A percentile compares a stretch with the other conserved stretches of the same genome.
phyloP scores from a whole-genome alignment of 2,329 filamentous ascomycete genomes.

The Fusarium humuli region DNA sequence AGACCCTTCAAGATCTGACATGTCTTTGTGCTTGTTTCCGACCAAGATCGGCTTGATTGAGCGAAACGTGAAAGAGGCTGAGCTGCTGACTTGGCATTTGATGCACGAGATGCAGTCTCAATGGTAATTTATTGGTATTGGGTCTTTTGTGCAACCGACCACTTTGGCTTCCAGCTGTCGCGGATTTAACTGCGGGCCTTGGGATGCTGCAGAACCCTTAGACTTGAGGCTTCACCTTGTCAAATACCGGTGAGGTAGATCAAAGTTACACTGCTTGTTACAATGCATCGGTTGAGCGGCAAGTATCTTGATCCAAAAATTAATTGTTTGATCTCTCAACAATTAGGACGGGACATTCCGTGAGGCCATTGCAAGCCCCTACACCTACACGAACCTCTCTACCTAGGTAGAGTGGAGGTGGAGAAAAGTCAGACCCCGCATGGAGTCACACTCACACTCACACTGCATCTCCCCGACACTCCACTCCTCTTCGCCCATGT shows the following conservation, averaged over 20 bases:
- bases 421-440: background rate
- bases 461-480: background rate
- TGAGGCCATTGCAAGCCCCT: background rate
- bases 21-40: conserved; percentile 6
- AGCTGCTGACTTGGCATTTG: conserved; percentile 4
- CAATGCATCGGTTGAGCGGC: background rate
- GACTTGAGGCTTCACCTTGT: background rate
- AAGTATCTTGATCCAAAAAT: background rate
- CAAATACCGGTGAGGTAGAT: background rate
- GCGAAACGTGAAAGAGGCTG: conserved; percentile 10
- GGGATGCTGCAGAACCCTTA: background rate
- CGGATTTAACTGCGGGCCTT: background rate
- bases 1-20: conserved; percentile 2
- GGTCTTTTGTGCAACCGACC: background rate
- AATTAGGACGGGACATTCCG: background rate
- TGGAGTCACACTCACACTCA: background rate
- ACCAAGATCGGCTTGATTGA: background rate
- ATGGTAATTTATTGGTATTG: background rate
- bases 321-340: background rate
- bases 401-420: background rate
- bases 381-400: background rate
- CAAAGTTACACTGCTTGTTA: background rate
- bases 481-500: background rate
- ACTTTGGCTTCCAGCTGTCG: background rate
- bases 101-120: conserved; percentile 9